Evolutionary conservation across 1,284 basidiomycete genomes (phyloP).

Genomic region (Puccinia novopanici): DNA sequence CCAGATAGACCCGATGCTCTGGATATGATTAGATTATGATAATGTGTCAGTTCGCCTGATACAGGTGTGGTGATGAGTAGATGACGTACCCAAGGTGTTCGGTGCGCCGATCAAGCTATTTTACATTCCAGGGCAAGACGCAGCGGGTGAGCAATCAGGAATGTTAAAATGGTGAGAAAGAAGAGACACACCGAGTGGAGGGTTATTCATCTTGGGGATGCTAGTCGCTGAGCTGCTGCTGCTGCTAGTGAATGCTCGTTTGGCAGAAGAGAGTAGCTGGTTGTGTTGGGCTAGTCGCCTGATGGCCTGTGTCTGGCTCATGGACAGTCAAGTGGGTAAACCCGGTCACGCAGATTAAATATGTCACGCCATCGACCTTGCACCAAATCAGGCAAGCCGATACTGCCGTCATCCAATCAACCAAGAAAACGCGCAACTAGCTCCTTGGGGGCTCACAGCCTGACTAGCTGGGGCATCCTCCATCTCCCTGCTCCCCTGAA

Average conservation of each 20-base stretch:
- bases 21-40: background rate
- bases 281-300: background rate
- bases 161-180: background rate
- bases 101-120: conserved; percentile 74
- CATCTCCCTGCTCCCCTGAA: no score
- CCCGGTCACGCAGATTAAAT: background rate
- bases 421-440: no score
- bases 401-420: no score
- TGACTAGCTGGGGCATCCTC: no score
- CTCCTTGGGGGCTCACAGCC: no score
- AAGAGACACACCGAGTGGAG: background rate
- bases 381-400: no score
- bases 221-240: background rate
- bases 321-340: background rate
- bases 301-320: conserved; percentile 2
- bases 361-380: no score
- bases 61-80: conserved; percentile 50
- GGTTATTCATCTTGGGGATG: background rate
- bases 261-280: background rate
- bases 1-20: conserved; percentile 41
- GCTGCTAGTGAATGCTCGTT: background rate
- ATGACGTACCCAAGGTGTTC: conserved; percentile 80
- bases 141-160: background rate
- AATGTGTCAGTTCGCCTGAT: conserved; percentile 50
- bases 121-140: background rate